Percentiles rank a stretch among this genome's conserved stretches.
These are phyloP conservation scores for Alternaria gaisen DNA, from an alignment of 2,329 filamentous ascomycete genomes.

Conservation along the genomic window DNA sequence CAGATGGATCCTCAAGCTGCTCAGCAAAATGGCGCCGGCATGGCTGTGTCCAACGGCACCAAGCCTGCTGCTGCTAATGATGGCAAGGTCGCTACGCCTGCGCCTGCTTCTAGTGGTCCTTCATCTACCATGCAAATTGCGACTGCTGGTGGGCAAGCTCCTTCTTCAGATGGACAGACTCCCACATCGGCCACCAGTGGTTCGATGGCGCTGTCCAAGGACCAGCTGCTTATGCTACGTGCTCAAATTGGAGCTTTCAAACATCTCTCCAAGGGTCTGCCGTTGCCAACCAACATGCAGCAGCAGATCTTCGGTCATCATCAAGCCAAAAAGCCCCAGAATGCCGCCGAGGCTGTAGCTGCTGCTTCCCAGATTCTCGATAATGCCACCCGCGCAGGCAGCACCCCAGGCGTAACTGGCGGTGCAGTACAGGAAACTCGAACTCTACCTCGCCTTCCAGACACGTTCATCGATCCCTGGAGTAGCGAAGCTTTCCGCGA, in stretches of 20 bases:
- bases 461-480: constrained; percentile 62
- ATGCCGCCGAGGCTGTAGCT: constrained; percentile 51
- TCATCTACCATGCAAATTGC: constrained; percentile 35
- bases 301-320: constrained; percentile 82
- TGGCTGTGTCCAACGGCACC: constrained; percentile 57
- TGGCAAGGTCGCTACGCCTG: constrained; percentile 29
- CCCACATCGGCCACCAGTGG: constrained; percentile 40
- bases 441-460: constrained; percentile 53
- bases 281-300: constrained; percentile 80
- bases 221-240: constrained; percentile 80
- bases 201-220: constrained; percentile 55
- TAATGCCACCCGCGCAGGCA: constrained; percentile 54
- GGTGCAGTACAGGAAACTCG: constrained; percentile 46
- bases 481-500: constrained; percentile 56
- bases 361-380: constrained; percentile 62
- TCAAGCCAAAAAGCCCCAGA: constrained; percentile 62
- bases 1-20: constrained; percentile 57
- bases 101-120: constrained; percentile 33
- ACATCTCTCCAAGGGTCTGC: constrained; percentile 84
- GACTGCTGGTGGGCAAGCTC: constrained; percentile 35
- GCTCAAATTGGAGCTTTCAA: constrained; percentile 94
- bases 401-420: constrained; percentile 50
- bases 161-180: constrained; percentile 53
- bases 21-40: constrained; percentile 60
- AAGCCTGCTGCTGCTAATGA: constrained; percentile 42